These are phyloP conservation scores for Berkeleyomyces rouxiae DNA, from an alignment of 2,329 filamentous ascomycete species.

Conservation along the genomic window DNA sequence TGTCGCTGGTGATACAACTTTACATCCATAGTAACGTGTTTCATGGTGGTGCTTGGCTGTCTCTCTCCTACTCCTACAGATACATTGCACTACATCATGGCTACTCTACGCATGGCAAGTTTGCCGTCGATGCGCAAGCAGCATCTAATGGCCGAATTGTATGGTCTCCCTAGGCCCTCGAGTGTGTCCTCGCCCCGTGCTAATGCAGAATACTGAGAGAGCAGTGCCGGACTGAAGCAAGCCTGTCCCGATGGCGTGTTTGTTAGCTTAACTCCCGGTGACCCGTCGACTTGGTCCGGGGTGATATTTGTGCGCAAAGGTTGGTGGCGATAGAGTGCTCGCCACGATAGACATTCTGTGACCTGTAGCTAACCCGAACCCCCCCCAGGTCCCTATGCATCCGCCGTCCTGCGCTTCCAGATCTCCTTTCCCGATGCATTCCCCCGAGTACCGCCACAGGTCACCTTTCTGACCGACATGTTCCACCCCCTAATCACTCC, in stretches of 20 bases:
- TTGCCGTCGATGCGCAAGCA: slow-evolving; percentile 50
- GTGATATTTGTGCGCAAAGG: slow-evolving; percentile 82
- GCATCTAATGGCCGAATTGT: slow-evolving; percentile 72
- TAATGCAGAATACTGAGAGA: neutral
- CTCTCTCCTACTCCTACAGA: neutral
- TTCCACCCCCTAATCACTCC: slow-evolving; percentile 91
- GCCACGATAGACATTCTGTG: neutral
- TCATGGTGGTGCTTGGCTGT: neutral
- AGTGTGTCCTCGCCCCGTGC: neutral
- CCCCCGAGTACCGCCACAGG: slow-evolving; percentile 60
- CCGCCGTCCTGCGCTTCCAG: slow-evolving; percentile 75
- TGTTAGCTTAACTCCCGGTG: slow-evolving; percentile 64
- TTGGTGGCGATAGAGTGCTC: slow-evolving; percentile 23
- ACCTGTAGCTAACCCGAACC: neutral
- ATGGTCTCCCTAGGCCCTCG: slow-evolving; percentile 14
- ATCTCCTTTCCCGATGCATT: slow-evolving; percentile 74
- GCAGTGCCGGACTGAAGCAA: slow-evolving; percentile 63
- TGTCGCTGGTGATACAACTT: neutral
- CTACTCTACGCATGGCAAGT: slow-evolving; percentile 26
- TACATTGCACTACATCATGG: slow-evolving; percentile 23
- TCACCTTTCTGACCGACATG: slow-evolving; percentile 82
- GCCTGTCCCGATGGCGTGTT: slow-evolving; percentile 76
- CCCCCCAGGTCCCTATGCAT: slow-evolving; percentile 63
- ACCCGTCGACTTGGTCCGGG: slow-evolving; percentile 74
- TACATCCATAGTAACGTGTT: neutral